Conservation (phyloP, 169 alveolate species). For the Theileria orientalis region DNA sequence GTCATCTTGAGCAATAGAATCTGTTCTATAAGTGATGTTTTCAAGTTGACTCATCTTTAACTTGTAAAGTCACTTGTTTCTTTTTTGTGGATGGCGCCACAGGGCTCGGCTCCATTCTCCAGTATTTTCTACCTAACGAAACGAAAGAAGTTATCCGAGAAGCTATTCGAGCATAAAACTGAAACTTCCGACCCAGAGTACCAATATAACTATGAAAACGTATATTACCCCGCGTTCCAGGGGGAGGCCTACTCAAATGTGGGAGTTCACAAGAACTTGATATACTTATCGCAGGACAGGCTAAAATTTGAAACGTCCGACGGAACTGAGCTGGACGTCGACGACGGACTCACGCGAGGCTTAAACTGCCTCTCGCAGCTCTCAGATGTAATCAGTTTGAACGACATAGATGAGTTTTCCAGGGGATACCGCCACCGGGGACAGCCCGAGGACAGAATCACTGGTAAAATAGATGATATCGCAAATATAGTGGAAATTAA, state of each 20-base stretch:
- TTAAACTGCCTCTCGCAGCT: constrained; percentile 31
- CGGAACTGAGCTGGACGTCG: constrained; percentile 1
- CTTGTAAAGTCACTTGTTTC: background rate
- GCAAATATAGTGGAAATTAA: constrained; percentile 14
- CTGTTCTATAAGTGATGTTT: background rate
- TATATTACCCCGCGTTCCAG: background rate
- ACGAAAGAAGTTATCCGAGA: constrained; percentile 29
- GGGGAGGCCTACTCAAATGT: background rate
- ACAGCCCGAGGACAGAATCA: background rate
- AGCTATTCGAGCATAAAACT: background rate
- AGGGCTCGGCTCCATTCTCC: constrained; percentile 43
- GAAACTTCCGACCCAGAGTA: constrained; percentile 10
- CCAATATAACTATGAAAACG: background rate
- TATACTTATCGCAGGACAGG: constrained; percentile 18
- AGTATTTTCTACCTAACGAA: constrained; percentile 53
- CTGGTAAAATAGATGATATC: constrained; percentile 34
- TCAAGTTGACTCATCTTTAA: background rate
- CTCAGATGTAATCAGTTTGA: background rate
- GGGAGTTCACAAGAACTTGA: constrained; percentile 2
- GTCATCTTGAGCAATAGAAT: background rate
- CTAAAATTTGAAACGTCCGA: constrained; percentile 10
- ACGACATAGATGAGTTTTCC: background rate
- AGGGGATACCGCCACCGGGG: background rate
- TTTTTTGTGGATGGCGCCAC: constrained; percentile 18
- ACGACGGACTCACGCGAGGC: constrained; percentile 29